Conservation (phyloP, 2,329 filamentous ascomycete species). For the Coniella vitis region DNA sequence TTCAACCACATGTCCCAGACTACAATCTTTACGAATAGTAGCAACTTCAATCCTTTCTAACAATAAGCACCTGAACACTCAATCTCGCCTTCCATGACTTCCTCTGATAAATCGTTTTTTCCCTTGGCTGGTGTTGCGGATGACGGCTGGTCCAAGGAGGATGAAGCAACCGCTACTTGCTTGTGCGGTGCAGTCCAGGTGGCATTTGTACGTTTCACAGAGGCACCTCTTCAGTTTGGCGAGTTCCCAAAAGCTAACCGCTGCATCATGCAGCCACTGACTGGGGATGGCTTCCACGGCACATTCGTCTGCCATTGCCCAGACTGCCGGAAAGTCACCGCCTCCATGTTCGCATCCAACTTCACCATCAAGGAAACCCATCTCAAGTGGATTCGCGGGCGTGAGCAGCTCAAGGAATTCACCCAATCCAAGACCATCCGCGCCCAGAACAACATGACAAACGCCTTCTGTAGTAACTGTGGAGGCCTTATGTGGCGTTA, state of each 20-base stretch:
- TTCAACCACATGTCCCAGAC: no score
- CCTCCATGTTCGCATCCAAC: slow-evolving; percentile 56
- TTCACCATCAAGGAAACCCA: slow-evolving; percentile 41
- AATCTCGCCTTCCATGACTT: no score
- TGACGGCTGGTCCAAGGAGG: no score
- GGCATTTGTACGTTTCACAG: slow-evolving; percentile 35
- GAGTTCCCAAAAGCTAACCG: not conserved
- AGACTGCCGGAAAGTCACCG: slow-evolving; percentile 57
- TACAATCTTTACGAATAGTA: no score
- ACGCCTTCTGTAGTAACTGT: slow-evolving; percentile 54
- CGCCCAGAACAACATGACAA: slow-evolving; percentile 47
- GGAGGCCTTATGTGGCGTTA: slow-evolving; percentile 55
- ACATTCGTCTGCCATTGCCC: slow-evolving; percentile 54
- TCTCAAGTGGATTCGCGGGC: slow-evolving; percentile 43
- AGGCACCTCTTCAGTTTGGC: not conserved
- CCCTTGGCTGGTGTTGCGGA: no score
- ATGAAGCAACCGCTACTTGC: slow-evolving; percentile 52
- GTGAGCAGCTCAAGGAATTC: slow-evolving; percentile 41
- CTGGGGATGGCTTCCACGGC: slow-evolving; percentile 36
- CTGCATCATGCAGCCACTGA: slow-evolving; percentile 34
- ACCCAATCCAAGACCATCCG: slow-evolving; percentile 40
- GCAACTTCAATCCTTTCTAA: no score
- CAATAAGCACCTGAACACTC: no score
- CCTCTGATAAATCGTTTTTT: no score
- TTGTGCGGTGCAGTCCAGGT: slow-evolving; percentile 52